phyloP scores from a whole-genome alignment of 371 early-diverging fungal genomes.

The Mucor indicus region DNA sequence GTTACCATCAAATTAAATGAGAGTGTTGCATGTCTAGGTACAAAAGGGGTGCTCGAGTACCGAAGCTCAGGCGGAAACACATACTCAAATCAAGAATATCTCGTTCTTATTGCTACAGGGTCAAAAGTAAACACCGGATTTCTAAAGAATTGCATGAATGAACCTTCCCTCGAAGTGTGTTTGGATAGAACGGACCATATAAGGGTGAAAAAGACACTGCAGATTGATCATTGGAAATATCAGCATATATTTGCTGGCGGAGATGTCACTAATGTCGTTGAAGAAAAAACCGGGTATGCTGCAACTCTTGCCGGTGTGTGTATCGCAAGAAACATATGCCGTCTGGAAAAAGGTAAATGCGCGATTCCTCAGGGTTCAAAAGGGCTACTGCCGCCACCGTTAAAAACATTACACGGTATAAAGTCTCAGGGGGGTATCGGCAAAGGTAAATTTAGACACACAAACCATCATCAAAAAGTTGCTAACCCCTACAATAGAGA shows the following conservation, averaged over 20 bases:
- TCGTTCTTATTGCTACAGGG: conserved; percentile 44
- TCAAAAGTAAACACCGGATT: conserved; percentile 32
- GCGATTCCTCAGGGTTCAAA: conserved; percentile 40
- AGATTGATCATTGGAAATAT: conserved; percentile 56
- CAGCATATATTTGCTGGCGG: conserved; percentile 68
- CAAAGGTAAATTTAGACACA: conserved; percentile 29
- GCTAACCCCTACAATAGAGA: conserved; percentile 13
- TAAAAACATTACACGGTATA: conserved; percentile 39
- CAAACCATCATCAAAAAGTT: not conserved
- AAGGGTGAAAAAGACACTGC: conserved; percentile 58
- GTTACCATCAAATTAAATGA: conserved; percentile 64
- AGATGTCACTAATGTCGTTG: conserved; percentile 58
- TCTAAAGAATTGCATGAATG: conserved; percentile 17
- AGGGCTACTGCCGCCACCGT: conserved; percentile 35
- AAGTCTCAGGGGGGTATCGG: conserved; percentile 43
- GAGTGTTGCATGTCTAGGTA: conserved; percentile 29
- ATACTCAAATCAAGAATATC: conserved; percentile 28
- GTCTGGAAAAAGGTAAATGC: conserved; percentile 42
- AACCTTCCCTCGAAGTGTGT: conserved; percentile 22
- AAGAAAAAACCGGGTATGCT: conserved; percentile 63
- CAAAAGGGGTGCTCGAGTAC: conserved; percentile 18
- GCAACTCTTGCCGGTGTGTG: conserved; percentile 54
- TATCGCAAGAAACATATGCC: conserved; percentile 49
- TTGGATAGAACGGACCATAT: conserved; percentile 40
- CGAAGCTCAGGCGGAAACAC: conserved; percentile 24